Percentiles rank a stretch among this genome's conserved stretches.
Conservation (phyloP, 148 eudicot species). For the Camellia sinensis region DNA sequence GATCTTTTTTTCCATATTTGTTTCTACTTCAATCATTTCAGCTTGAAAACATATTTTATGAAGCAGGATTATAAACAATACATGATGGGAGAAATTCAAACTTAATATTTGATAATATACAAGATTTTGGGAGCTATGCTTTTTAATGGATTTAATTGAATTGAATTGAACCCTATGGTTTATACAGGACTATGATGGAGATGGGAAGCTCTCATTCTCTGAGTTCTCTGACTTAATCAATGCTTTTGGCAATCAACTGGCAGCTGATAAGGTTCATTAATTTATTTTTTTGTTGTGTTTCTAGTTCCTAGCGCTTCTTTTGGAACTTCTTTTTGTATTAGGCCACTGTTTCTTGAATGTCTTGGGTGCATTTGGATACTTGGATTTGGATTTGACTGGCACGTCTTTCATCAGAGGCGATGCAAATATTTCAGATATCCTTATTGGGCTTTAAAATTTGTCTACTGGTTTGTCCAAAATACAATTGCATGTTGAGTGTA, state of each 20-base stretch:
- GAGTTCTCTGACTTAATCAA: slow-evolving; percentile 76
- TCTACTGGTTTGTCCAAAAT: background rate
- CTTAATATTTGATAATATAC: background rate
- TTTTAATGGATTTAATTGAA: background rate
- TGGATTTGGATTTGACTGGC: slow-evolving; percentile 1
- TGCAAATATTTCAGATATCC: background rate
- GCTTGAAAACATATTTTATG: background rate
- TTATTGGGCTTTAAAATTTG: background rate
- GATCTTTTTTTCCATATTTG: background rate
- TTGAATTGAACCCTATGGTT: slow-evolving; percentile 1
- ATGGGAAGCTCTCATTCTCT: slow-evolving; percentile 68
- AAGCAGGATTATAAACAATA: background rate
- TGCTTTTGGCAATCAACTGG: slow-evolving; percentile 89
- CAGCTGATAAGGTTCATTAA: slow-evolving; percentile 62
- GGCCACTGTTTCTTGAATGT: background rate
- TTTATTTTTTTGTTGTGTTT: background rate
- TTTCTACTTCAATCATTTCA: background rate
- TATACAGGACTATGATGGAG: slow-evolving; percentile 74
- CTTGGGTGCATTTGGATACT: background rate
- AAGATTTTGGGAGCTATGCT: background rate
- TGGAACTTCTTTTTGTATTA: too few relatives aligned
- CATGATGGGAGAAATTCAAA: background rate
- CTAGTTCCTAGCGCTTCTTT: background rate
- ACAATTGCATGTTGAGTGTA: background rate
- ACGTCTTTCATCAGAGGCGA: background rate